These are phyloP conservation scores for Pestalotiopsis sp. DNA, from an alignment of 2,329 filamentous ascomycete species.

Conservation along the genomic window DNA sequence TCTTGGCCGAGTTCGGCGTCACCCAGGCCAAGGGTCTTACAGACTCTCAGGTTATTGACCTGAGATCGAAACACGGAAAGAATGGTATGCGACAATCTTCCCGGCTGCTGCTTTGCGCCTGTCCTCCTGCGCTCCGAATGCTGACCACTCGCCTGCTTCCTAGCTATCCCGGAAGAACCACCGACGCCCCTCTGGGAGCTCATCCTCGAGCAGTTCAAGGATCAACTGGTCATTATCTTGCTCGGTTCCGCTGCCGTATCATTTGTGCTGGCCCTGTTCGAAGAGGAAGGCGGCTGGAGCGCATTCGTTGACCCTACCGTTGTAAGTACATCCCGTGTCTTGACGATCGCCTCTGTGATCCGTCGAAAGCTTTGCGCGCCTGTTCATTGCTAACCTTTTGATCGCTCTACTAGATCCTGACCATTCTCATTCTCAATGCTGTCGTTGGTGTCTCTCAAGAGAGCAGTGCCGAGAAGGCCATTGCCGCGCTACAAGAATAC, in stretches of 20 bases:
- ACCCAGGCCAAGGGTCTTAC: conserved; percentile 58
- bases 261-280: conserved; percentile 89
- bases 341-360: neutral
- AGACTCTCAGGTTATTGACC: conserved; percentile 59
- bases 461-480: conserved; percentile 97
- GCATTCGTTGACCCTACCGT: conserved; percentile 96
- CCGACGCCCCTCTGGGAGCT: conserved; percentile 96
- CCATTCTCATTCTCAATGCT: conserved; percentile 94
- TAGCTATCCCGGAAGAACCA: conserved; percentile 79
- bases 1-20: conserved; percentile 62
- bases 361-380: neutral
- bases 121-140: neutral
- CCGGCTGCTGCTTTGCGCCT: neutral
- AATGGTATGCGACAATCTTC: conserved; percentile 57
- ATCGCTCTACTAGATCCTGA: conserved; percentile 73
- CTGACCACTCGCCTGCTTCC: conserved; percentile 13
- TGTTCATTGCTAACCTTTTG: conserved; percentile 17
- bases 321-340: conserved; percentile 57
- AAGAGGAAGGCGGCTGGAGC: conserved; percentile 91
- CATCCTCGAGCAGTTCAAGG: conserved; percentile 98
- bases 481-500: conserved; percentile 97
- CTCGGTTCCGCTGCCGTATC: conserved; percentile 91
- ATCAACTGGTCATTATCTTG: conserved; percentile 94
- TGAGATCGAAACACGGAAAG: conserved; percentile 63
- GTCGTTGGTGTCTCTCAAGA: conserved; percentile 98